A percentile compares a stretch with the other conserved stretches of the same genome.
phyloP scores from a whole-genome alignment of 106 monocot genomes.

The Dioscorea dumetorum region DNA sequence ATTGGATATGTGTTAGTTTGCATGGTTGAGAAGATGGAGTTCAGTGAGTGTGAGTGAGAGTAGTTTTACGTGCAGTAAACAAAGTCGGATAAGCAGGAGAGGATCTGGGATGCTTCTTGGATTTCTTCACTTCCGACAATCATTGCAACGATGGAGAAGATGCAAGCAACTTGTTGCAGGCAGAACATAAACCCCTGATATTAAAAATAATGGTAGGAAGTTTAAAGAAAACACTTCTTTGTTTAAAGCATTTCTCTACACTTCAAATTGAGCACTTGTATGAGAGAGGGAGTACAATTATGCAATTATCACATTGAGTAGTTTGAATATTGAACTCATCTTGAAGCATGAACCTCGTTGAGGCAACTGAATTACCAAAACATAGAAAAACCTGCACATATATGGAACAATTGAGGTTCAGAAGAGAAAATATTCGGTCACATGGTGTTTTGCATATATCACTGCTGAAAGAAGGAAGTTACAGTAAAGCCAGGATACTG shows the following conservation, averaged over 20 bases:
- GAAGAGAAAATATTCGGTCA: neutral
- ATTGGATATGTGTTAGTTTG: neutral
- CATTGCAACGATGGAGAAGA: slow-evolving; percentile 62
- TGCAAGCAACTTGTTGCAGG: slow-evolving; percentile 77
- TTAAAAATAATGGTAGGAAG: neutral
- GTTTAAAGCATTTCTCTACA: too few species aligned
- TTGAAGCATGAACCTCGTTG: slow-evolving; percentile 94
- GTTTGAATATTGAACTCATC: slow-evolving; percentile 99
- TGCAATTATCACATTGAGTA: slow-evolving; percentile 97
- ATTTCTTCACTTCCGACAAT: slow-evolving; percentile 65
- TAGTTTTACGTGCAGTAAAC: slow-evolving; percentile 54
- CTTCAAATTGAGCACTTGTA: too few species aligned
- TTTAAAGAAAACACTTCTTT: neutral
- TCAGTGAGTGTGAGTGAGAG: neutral
- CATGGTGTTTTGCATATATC: neutral
- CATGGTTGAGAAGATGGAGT: neutral
- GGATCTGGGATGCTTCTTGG: slow-evolving; percentile 58
- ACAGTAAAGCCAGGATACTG: neutral
- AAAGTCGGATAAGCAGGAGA: slow-evolving; percentile 45
- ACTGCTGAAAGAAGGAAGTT: neutral
- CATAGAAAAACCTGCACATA: slow-evolving; percentile 64
- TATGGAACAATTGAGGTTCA: neutral
- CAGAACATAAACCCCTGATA: slow-evolving; percentile 70
- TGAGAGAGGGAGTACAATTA: slow-evolving; percentile 54
- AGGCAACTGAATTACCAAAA: slow-evolving; percentile 92